phyloP scores from a whole-genome alignment of 306 rosid genomes.

The Sicyos edulis region DNA sequence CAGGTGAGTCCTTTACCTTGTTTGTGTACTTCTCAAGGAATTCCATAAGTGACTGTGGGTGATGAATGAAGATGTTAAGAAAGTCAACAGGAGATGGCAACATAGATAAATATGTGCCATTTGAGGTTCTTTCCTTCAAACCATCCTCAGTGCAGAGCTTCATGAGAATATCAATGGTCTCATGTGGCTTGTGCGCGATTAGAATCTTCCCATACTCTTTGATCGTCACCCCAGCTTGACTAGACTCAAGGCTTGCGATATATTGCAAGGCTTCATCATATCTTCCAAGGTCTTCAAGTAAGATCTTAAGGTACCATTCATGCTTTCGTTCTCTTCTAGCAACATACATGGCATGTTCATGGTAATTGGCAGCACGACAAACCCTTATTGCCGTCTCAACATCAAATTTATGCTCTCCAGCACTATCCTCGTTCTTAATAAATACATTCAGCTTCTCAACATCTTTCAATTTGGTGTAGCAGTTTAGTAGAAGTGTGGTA shows the following conservation, averaged over 20 bases:
- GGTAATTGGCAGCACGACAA: conserved; percentile 97
- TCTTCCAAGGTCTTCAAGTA: conserved; percentile 97
- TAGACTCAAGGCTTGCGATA: conserved; percentile 81
- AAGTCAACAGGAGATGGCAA: conserved; percentile 98
- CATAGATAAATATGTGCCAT: conserved; percentile 56
- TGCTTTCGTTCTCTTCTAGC: conserved; percentile 94
- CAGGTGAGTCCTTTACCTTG: conserved; percentile 90
- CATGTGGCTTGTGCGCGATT: conserved; percentile 84
- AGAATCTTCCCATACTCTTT: conserved; percentile 97
- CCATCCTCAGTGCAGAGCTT: conserved; percentile 88
- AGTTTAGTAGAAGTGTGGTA: conserved; percentile 85
- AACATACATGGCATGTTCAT: conserved; percentile 99
- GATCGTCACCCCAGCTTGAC: conserved; percentile 88
- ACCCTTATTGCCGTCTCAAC: conserved; percentile 96
- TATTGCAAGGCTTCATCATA: conserved; percentile 91
- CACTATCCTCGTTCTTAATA: conserved; percentile 73
- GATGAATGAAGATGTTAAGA: conserved; percentile 86
- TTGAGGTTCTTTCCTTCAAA: conserved; percentile 42
- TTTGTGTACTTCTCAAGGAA: conserved; percentile 82
- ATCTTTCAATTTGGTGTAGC: conserved; percentile 95
- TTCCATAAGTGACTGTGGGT: conserved; percentile 82
- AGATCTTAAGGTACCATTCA: conserved; percentile 90
- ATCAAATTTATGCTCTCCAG: conserved; percentile 86
- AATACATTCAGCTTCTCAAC: conserved; percentile 79
- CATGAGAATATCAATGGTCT: conserved; percentile 82